A percentile compares a stretch with the other conserved stretches of the same genome.
These are phyloP conservation scores for Aspergillus texensis DNA, from an alignment of 2,329 filamentous ascomycete genomes.

Conservation along the genomic window DNA sequence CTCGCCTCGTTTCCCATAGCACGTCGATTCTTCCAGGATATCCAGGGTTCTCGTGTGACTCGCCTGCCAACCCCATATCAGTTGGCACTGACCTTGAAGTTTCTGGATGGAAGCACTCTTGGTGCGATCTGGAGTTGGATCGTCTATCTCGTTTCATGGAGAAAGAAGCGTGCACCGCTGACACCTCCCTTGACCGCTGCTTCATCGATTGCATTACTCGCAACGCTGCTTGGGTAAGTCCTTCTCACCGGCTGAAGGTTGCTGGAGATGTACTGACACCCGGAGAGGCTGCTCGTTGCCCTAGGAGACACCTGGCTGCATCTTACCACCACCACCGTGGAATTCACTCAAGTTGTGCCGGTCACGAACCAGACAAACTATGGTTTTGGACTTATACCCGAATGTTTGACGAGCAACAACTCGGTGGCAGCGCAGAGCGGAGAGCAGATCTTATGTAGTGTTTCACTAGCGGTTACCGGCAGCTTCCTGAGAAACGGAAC, in stretches of 20 bases:
- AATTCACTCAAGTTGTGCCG: slow-evolving; percentile 15
- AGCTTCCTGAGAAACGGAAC: neutral
- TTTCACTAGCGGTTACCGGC: neutral
- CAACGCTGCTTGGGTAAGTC: slow-evolving; percentile 1
- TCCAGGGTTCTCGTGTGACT: slow-evolving; percentile 9
- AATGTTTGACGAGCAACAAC: slow-evolving; percentile 3
- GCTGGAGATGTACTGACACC: neutral
- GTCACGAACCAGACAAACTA: neutral
- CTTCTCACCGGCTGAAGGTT: neutral
- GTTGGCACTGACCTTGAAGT: slow-evolving; percentile 18
- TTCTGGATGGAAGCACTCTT: slow-evolving; percentile 18
- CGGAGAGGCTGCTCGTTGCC: slow-evolving; percentile 18
- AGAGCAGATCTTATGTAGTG: neutral
- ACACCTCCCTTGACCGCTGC: slow-evolving; percentile 9
- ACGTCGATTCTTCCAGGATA: slow-evolving; percentile 7
- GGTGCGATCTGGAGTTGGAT: slow-evolving; percentile 19
- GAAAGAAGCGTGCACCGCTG: slow-evolving; percentile 11
- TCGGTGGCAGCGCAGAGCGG: neutral
- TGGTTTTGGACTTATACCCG: slow-evolving; percentile 5
- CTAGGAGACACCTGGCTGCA: slow-evolving; percentile 31
- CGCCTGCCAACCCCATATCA: slow-evolving; percentile 24
- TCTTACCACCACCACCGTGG: slow-evolving; percentile 25
- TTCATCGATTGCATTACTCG: neutral
- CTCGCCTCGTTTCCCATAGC: slow-evolving; percentile 28
- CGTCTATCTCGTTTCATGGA: slow-evolving; percentile 20